Base-by-base conservation (phyloP, 208 protist genomes). In the Crithidia mellificae region DNA sequence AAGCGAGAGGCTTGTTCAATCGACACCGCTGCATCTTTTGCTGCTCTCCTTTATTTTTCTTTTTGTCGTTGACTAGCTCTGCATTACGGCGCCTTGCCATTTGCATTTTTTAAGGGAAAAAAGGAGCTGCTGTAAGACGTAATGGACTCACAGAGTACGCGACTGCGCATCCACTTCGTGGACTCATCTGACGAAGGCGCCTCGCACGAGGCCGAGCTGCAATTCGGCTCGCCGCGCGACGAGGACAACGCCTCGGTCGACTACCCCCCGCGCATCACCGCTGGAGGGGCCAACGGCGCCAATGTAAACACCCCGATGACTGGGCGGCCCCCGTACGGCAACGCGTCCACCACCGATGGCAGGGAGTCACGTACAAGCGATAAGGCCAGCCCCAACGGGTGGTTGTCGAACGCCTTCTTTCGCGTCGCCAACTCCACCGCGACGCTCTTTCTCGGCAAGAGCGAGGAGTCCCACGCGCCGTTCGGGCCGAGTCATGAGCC, bases 121-220 rank as follows among this genome's bases (percentile, higher is more conserved):
- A 38, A 38, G 11, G 34, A 38, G 34, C n/a, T n/a, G n/a, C n/a
- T n/a, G n/a, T 46, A n/a, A 17, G 41, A 6, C 4, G 29, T 19
- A 30, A 68, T 74, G 62, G n/a, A 69, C 30, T 25, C 46, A 20
- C 64, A 63, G 11, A 32, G 50, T 7, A 25, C 30, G 19, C 64
- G 61, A 50, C 74, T 86, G 54, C 74, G 81, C 27, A 55, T 94
- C 2, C 44, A 56, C 44, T 94, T 95, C 61, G 44, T 79, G 8
- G 90, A 95, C 51, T 90, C 83, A 19, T 90, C 85, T 43, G 84
- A 92, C 62, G 85, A 92, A 14, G 86, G 81, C 36, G 74, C 80
- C 41, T 67, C 70, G 9, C 81, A 91, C 30, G 56, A 72, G 50
- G 82, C 81, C 0, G 49, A 72, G 43, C 51, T 94, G 29, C 63